Evolutionary conservation across 108 stramenopile species (phyloP).

Genomic region (Conticribra weissflogii): DNA sequence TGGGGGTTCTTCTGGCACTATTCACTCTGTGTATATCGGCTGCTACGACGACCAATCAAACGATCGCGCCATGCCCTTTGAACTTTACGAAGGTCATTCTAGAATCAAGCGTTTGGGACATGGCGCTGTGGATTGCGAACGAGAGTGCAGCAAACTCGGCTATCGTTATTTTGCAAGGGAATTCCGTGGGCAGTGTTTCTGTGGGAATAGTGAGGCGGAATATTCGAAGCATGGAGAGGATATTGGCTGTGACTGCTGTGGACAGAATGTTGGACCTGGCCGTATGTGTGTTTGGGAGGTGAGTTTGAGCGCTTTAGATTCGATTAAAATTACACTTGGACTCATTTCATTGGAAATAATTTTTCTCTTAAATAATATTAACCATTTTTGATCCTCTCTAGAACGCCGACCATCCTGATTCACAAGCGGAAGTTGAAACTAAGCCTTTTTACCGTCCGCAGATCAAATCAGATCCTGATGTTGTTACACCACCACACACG

Average conservation of each 20-base stretch:
- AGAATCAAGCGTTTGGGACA: neutral
- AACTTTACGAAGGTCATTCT: neutral
- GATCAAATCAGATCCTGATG: neutral
- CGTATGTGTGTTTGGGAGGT: slow-evolving; percentile 18
- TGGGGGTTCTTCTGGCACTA: slow-evolving; percentile 3
- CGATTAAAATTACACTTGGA: too few species aligned
- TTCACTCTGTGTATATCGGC: slow-evolving; percentile 8
- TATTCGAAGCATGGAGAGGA: slow-evolving; percentile 8
- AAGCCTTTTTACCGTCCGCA: neutral
- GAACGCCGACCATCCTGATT: slow-evolving; percentile 17
- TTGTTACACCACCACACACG: neutral
- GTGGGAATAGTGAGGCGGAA: slow-evolving; percentile 1
- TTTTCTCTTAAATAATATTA: too few species aligned
- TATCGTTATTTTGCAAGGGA: slow-evolving; percentile 19
- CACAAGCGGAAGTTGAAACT: neutral
- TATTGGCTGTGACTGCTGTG: slow-evolving; percentile 13
- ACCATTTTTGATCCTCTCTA: neutral
- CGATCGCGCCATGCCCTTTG: slow-evolving; percentile 9
- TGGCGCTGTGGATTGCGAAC: slow-evolving; percentile 14
- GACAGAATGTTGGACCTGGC: slow-evolving; percentile 10
- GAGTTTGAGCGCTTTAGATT: too few species aligned
- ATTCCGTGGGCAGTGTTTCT: slow-evolving; percentile 18
- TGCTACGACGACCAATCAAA: slow-evolving; percentile 13
- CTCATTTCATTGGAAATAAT: too few species aligned
- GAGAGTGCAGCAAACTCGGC: slow-evolving; percentile 8